phyloP scores from a whole-genome alignment of 768 basidiomycete genomes.

The Mrakia gelida region DNA sequence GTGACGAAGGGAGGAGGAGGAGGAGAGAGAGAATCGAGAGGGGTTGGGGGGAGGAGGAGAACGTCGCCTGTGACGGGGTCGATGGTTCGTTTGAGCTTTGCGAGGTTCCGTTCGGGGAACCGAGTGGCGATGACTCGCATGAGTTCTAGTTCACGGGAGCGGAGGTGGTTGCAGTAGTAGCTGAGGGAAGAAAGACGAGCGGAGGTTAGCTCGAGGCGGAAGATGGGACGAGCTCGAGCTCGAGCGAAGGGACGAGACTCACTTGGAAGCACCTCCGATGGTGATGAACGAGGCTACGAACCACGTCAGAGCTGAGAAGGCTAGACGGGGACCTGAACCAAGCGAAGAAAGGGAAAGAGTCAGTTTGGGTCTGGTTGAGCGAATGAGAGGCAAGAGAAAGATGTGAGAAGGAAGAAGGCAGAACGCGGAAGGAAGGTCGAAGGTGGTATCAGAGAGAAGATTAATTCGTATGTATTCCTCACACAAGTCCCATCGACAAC shows the following conservation, averaged over 20 bases:
- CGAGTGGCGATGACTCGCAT: conserved; percentile 19
- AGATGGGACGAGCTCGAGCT: background rate
- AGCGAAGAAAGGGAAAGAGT: background rate
- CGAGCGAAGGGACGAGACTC: background rate
- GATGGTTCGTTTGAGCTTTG: conserved; percentile 7
- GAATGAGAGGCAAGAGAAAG: background rate
- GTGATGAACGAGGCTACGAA: conserved; percentile 13
- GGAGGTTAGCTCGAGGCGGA: background rate
- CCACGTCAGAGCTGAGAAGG: conserved; percentile 7
- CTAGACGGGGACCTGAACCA: background rate
- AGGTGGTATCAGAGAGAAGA: conserved; percentile 27
- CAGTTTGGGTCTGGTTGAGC: background rate
- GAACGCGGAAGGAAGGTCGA: background rate
- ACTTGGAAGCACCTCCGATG: conserved; percentile 26
- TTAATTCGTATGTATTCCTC: conserved; percentile 24
- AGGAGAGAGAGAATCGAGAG: background rate
- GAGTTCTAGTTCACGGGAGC: conserved; percentile 9
- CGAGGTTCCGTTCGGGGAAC: conserved; percentile 20
- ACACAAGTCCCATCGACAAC: background rate
- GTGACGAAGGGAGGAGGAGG: background rate
- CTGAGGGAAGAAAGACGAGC: background rate
- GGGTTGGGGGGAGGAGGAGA: background rate
- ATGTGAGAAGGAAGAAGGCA: background rate
- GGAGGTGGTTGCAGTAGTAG: conserved; percentile 19
- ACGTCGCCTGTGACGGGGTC: conserved; percentile 14